Evolutionary conservation across 768 basidiomycete species (phyloP), one percentile per base, ranked within the genome.

Genomic region (Rhizopogon vesiculosus): DNA sequence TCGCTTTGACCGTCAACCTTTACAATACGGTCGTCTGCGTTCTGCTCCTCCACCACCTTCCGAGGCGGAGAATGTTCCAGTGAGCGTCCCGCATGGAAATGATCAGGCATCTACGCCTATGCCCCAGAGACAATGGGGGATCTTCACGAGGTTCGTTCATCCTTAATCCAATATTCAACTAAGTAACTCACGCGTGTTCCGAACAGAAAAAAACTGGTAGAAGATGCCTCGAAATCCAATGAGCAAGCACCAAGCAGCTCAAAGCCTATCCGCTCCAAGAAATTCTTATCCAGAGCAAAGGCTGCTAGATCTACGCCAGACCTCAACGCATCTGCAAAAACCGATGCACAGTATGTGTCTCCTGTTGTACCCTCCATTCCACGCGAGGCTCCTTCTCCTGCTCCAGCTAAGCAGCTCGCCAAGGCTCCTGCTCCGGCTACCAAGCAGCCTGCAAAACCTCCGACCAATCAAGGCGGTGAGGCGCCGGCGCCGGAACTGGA

Each of bases 241-340:
- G 64, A 56, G 38, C 60, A 56, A 16, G 25, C 16, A 7, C 12
- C 49, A 7, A 54, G n/a, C 2, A 28, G 56, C 38, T 46, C 62
- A 19, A 55, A 42, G n/a, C 42, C 18, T 16, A 51, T 62, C 12
- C 53, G 58, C 39, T 29, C 42, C 33, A 53, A 45, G 18, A 52
- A 58, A 28, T 38, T 69, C 40, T 62, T 53, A 56, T 69, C 51
- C 46, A 66, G 51, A 43, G 28, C 61, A 31, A 52, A 61, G 19
- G 56, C 52, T 18, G 56, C 66, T 49, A 69, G 61, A 33, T 68
- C 68, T 9, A 54, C 60, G 12, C 64, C 68, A 31, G 57, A 68
- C 39, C 58, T 69, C 19, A 51, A 59, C 28, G 52, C 56, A 5
- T 46, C 46, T 38, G 31, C 43, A 35, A 53, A 28, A 18, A n/a